phyloP scores from a whole-genome alignment of 1,284 basidiomycete genomes.

The Xanthoconium separans region DNA sequence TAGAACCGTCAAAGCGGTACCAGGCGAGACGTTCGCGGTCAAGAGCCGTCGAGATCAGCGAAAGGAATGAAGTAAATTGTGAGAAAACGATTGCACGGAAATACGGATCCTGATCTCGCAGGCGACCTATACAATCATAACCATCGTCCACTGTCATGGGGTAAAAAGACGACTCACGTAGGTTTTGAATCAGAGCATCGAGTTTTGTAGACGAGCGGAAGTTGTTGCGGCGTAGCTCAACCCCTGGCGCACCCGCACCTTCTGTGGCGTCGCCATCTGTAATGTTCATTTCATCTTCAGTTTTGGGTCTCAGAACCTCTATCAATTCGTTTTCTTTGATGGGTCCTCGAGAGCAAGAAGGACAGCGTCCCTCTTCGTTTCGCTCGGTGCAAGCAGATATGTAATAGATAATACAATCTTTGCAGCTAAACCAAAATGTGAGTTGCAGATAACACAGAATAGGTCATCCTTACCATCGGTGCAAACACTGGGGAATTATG shows the following conservation, averaged over 20 bases:
- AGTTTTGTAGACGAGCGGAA: conserved; percentile 89
- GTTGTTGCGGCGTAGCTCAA: conserved; percentile 74
- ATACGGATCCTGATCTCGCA: conserved; percentile 70
- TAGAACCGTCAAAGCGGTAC: conserved; percentile 91
- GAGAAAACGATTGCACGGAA: conserved; percentile 90
- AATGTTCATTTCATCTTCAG: conserved; percentile 17
- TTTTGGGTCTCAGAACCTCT: conserved; percentile 53
- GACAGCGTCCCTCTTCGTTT: conserved; percentile 68
- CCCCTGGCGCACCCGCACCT: conserved; percentile 37
- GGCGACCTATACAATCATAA: conserved; percentile 37
- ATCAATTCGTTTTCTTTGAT: conserved; percentile 66
- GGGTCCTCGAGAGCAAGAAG: conserved; percentile 67
- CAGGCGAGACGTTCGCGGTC: conserved; percentile 73
- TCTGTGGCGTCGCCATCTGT: neutral
- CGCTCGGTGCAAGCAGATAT: conserved; percentile 64
- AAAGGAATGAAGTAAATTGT: conserved; percentile 82
- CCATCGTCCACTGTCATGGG: neutral
- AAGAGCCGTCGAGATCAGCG: conserved; percentile 77
- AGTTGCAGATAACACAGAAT: neutral
- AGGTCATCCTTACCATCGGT: conserved; percentile 58
- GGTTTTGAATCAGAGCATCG: conserved; percentile 67
- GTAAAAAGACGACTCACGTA: conserved; percentile 45
- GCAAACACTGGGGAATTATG: conserved; percentile 77
- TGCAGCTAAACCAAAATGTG: conserved; percentile 56
- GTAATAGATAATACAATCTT: conserved; percentile 76